Evolutionary conservation across 352 stramenopile genomes (phyloP), one percentile per base, ranked within the genome.

Genomic region (Nothophytophthora sp.): DNA sequence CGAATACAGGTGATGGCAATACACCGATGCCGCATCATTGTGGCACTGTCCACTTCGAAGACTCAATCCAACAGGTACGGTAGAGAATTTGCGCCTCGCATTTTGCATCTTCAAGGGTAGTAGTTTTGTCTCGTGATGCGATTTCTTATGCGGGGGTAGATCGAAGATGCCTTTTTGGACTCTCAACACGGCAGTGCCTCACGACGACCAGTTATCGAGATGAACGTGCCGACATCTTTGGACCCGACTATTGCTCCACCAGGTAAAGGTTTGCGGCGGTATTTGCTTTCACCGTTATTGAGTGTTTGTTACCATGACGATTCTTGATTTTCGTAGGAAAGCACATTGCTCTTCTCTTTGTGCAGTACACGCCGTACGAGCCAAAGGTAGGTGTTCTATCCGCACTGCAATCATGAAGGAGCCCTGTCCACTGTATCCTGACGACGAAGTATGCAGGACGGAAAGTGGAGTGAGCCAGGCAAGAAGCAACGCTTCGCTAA

Each of bases 281-380:
- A 9, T 2, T 7, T 46, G 24, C 10, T 4, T 29, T 7, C 8
- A 19, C 15, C 27, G 16, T 6, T 23, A 20, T 25, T 22, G 20
- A 22, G 18, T 41, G 22, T 18, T 38, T 48, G 15, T 18, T 12
- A n/a, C 50, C 7, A 36, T 24, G 18, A 12, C 49, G 23, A 29
- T 28, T 45, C 4, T 50, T 1, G 24, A 22, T 18, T 19, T 43
- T 22, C 32, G 30, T 48, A 86, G 89, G 88, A 15, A 89, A 97
- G 25, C 89, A 97, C 33, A 76, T 97, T n/a, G 87, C 83, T 30
- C 56, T 96, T 9, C 66, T 97, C 2, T 97, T 97, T 51, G 82
- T 96, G 10, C 89, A 97, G 65, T 97, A 96, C 55, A 95, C 90
- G 4, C 89, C 89, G 1, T 97, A 96, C 32, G 51, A 83, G 27